phyloP scores from a whole-genome alignment of 306 rosid species.

The Dalbergia cultrata region DNA sequence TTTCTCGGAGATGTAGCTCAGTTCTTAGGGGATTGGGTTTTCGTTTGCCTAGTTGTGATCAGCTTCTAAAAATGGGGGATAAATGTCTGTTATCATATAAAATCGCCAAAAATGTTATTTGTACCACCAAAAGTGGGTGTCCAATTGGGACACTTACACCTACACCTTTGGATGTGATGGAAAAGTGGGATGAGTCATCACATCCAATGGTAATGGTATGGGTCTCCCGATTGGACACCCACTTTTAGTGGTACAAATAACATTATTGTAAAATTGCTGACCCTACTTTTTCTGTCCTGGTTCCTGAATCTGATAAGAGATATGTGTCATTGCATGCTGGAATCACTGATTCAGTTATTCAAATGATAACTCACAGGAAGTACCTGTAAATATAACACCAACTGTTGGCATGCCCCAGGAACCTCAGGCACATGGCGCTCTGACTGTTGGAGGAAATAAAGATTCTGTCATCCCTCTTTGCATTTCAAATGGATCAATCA shows the following conservation, averaged over 20 bases:
- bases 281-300: constrained; percentile 67
- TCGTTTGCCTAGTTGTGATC: constrained; percentile 64
- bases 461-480: constrained; percentile 40
- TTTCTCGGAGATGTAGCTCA: constrained; percentile 66
- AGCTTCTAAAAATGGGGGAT: constrained; percentile 66
- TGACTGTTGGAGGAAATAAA: constrained; percentile 47
- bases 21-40: constrained; percentile 63
- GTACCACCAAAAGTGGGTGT: too few species aligned
- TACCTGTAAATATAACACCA: constrained; percentile 52
- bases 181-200: too few species aligned
- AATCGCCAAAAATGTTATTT: constrained; percentile 13
- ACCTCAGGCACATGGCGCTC: constrained; percentile 49
- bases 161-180: too few species aligned
- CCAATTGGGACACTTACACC: too few species aligned
- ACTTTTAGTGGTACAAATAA: too few species aligned
- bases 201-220: too few species aligned
- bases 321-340: constrained; percentile 70
- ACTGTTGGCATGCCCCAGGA: constrained; percentile 54
- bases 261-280: constrained; percentile 13
- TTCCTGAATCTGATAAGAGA: constrained; percentile 57
- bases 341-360: constrained; percentile 72
- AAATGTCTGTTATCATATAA: constrained; percentile 67
- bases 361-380: constrained; percentile 70
- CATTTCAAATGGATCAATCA: constrained; percentile 56
- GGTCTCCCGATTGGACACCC: too few species aligned